Base-by-base conservation (phyloP, 768 basidiomycete species). In the Termitomyces sp. region DNA sequence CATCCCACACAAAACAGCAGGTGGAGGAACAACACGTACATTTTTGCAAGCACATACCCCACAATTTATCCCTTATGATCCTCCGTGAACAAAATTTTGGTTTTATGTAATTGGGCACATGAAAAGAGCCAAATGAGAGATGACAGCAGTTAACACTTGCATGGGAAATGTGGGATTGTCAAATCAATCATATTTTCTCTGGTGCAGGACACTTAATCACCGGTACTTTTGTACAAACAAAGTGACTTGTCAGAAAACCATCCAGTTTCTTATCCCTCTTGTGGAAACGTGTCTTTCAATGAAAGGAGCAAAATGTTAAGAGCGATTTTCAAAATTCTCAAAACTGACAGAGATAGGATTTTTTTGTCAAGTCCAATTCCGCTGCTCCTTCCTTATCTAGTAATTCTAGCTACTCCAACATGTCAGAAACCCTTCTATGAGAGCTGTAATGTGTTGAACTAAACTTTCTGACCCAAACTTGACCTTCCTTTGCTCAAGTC, bases 31-130 rank as follows among this genome's bases (percentile, higher is more conserved):
- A 20, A 20, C 20, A 76, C 84, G 50, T 63, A 96, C 95, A 97
- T 96, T 74, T 96, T 96, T 2, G 92, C 94, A n/a, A 98, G 77
- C 40, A 96, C 95, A 72, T 98, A 98, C 36, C 95, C 95, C 2
- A 98, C 93, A 59, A 98, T 88, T 59, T 91, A 81, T 1, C 94
- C 94, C 68, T 91, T 88, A 68, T 86, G 82, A 66, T 96, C 94
- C 69, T 94, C 94, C 0, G 95, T 95, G 6, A 98, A 96, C 8
- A 93, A 96, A 20, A 97, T 82, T 63, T 93, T 20, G 20, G 20
- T 20, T 20, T 20, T 20, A 20, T 20, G 20, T 20, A 20, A 20
- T 20, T 20, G 20, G 20, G 20, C 20, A 20, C 20, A 20, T 20
- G 20, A 20, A 20, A 20, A 20, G 20, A 20, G 20, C 20, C 20